Evolutionary conservation across 345 rosid genomes (phyloP), one percentile per base, ranked within the genome.

Genomic region (Eutrema japonicum): DNA sequence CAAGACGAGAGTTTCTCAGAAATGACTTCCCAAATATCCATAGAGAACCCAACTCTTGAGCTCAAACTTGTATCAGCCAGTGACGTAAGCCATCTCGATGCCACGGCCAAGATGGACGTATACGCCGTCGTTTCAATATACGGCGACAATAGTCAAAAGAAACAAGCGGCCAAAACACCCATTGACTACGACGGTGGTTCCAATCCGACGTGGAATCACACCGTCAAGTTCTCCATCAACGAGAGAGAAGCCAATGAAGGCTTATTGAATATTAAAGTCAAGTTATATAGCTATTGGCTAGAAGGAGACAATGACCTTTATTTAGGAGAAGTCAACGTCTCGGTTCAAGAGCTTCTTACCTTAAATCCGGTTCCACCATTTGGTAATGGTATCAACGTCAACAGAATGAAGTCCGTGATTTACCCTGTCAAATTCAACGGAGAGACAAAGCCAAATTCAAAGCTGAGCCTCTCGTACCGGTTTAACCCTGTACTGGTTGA

Each of bases 161-260:
- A 76, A 51, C 88, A 83, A 77, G 78, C 75, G 62, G 66, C 72
- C 7, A 87, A 81, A 59, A 82, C 92, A n/a, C 82, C 79, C 0
- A 80, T 85, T 0, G 79, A 88, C 68, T 79, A 59, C 14, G 77
- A 71, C 9, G 82, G 91, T 22, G 92, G 89, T 14, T 71, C 72
- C 41, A 79, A 82, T 56, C 97, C 97, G 1, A 76, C 79, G 10
- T 92, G 97, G 96, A 83, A 87, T 54, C 85, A 82, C 78, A 85
- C 85, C 2, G 65, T 84, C 4, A 88, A 80, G 64, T 87, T 92
- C 82, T 79, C 82, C 46, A 5, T 92, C 75, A 51, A 76, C 16
- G 86, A 83, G 26, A 5, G 81, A 50, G n/a, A 80, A 41, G 87
- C 84, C 7, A 72, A 68, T 16, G 84, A 80, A 75, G 84, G 81